A percentile compares a stretch with the other conserved stretches of the same genome.
Conservation (phyloP, 2,329 filamentous ascomycete genomes). For the Dactylellina haptotyla region DNA sequence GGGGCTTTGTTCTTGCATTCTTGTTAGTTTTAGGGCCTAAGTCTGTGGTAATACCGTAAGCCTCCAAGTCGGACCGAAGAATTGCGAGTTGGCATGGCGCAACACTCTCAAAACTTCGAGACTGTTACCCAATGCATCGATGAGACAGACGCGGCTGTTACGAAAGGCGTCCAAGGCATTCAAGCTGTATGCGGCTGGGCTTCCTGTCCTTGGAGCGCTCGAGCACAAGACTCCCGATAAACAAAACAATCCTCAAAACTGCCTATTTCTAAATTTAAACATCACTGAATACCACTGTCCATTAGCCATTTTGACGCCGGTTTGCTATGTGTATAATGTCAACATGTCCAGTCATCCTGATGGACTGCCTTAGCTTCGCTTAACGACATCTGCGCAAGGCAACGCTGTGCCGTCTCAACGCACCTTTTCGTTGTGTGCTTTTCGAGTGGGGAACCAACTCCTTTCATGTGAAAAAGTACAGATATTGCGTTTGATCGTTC, state of each 20-base stretch:
- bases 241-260: too few relatives aligned
- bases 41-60: too few relatives aligned
- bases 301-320: too few relatives aligned
- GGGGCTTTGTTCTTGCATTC: background rate
- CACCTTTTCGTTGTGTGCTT: background rate
- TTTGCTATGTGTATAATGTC: conserved; percentile 1
- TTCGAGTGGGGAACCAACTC: background rate
- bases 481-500: background rate
- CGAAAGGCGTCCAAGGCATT: too few relatives aligned
- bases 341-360: conserved; percentile 29
- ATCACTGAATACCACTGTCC: background rate
- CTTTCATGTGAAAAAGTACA: conserved; percentile 7
- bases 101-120: background rate
- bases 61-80: too few relatives aligned
- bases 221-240: too few relatives aligned
- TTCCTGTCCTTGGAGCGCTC: too few relatives aligned
- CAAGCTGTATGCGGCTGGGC: too few relatives aligned
- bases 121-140: too few relatives aligned
- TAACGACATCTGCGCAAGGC: conserved; percentile 37
- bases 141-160: too few relatives aligned
- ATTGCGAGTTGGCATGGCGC: background rate
- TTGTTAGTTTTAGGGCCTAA: background rate
- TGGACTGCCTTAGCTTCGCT: conserved; percentile 31
- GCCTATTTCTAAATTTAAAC: too few relatives aligned
- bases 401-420: conserved; percentile 27